Evolutionary conservation across 169 alveolate genomes (phyloP), one percentile per base, ranked within the genome.

Genomic region (Cryptosporidium sp.): DNA sequence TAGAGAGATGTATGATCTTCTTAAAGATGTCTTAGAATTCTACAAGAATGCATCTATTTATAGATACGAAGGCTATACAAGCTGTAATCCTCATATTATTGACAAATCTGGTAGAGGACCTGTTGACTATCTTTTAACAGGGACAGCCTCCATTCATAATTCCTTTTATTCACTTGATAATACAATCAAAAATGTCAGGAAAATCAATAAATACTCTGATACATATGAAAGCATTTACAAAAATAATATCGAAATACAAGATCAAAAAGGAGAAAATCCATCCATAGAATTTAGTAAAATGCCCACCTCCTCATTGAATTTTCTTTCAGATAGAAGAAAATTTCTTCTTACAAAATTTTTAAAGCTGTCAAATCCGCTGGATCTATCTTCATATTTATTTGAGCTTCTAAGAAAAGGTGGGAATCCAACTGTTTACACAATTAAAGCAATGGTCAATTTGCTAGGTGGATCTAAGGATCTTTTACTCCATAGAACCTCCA

Each of bases 71-170:
- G 89, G 89, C n/a, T 80, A 62, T 48, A 62, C 89, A 2, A 80
- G 89, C 62, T 80, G 89, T 39, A 80, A 80, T 48, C 89, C 89
- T 31, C 89, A 80, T 39, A 42, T 80, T 37, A n/a, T 80, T 0
- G 89, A 80, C 29, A 80, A 80, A 65, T 80, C 89, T 39, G 69
- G 62, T 16, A 80, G 75, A 53, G 89, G 89, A 1, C 89, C 89
- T 4, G 68, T 80, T 62, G 89, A 80, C 29, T 80, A 62, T 48
- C 73, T 80, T 8, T 33, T 80, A 23, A 80, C 69, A 21, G 75
- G 69, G 8, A 67, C 75, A 9, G 23, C 70, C 9, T 80, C 75
- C 3, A 80, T 37, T 53, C 42, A 45, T 3, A 1, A n/a, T 23
- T 60, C 69, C 0, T 39, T 12, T 6, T 71, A 42, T 21, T 39